phyloP scores from a whole-genome alignment of 257 asterid species.

The Nemophila menziesii region DNA sequence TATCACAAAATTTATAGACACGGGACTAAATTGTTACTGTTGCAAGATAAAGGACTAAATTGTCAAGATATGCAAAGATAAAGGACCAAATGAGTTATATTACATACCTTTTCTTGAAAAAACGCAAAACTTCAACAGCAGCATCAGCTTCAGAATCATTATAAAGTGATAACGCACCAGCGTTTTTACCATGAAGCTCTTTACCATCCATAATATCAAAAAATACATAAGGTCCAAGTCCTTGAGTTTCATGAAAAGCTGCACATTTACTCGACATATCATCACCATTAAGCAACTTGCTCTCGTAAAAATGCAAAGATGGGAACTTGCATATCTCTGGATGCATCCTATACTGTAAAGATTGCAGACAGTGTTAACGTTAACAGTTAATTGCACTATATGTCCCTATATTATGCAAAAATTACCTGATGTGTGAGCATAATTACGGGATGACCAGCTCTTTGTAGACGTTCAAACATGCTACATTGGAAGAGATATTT shows the following conservation, averaged over 20 bases:
- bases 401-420: conserved; percentile 1
- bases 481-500: conserved; percentile 86
- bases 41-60: too few species aligned
- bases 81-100: too few species aligned
- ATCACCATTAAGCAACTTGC: conserved; percentile 80
- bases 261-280: conserved; percentile 51
- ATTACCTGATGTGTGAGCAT: conserved; percentile 91
- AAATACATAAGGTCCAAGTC: conserved; percentile 86
- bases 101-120: conserved; percentile 57
- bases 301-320: conserved; percentile 82
- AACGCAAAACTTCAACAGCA: conserved; percentile 68
- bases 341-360: conserved; percentile 98
- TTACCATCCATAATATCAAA: conserved; percentile 81
- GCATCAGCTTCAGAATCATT: conserved; percentile 91
- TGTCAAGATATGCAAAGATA: conserved; percentile 1
- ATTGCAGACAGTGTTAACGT: conserved; percentile 12
- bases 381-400: too few species aligned
- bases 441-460: conserved; percentile 93
- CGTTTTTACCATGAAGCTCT: conserved; percentile 71
- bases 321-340: conserved; percentile 93
- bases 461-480: conserved; percentile 96
- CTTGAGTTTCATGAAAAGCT: conserved; percentile 60
- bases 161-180: conserved; percentile 59
- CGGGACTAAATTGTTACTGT: too few species aligned
- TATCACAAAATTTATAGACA: too few species aligned